Evolutionary conservation across 352 stramenopile species (phyloP).

Genomic region (Phytophthora macrochlamydospora): DNA sequence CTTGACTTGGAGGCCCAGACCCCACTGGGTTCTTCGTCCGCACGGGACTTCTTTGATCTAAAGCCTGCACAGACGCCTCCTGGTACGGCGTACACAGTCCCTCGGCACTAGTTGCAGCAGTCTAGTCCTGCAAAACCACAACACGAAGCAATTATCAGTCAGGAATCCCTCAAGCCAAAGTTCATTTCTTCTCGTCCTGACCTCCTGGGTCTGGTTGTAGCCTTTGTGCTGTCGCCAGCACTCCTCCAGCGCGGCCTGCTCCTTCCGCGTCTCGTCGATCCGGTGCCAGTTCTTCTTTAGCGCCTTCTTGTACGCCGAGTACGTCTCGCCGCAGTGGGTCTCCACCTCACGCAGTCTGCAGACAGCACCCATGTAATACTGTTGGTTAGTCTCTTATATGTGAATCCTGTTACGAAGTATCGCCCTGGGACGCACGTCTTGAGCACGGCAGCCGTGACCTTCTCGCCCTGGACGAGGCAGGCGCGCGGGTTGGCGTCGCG

Average conservation of each 20-base stretch:
- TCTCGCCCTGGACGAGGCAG: constrained; percentile 86
- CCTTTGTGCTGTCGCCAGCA: constrained; percentile 88
- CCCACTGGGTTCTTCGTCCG: constrained; percentile 1
- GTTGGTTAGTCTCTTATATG: no score
- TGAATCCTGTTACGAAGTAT: no score
- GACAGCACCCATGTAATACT: constrained; percentile 10
- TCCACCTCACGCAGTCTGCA: constrained; percentile 78
- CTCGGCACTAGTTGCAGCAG: constrained; percentile 9
- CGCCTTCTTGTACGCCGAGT: constrained; percentile 87
- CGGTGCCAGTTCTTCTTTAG: constrained; percentile 91
- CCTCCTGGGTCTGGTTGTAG: constrained; percentile 36
- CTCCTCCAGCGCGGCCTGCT: constrained; percentile 83
- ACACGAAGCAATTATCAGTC: not conserved
- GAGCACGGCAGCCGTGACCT: constrained; percentile 87
- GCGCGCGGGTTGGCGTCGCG: constrained; percentile 78
- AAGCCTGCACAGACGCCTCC: constrained; percentile 19
- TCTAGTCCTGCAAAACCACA: constrained; percentile 24
- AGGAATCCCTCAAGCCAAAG: not conserved
- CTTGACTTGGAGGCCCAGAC: constrained; percentile 1
- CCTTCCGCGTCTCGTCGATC: constrained; percentile 84
- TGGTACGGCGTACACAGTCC: not conserved
- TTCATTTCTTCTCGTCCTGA: not conserved
- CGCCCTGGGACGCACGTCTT: constrained; percentile 70
- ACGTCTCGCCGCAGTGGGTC: constrained; percentile 85
- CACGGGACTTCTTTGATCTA: constrained; percentile 33